These are phyloP conservation scores for Aristolochia fimbriata DNA, from an alignment of 164 flowering plant genomes.

Conservation along the genomic window DNA sequence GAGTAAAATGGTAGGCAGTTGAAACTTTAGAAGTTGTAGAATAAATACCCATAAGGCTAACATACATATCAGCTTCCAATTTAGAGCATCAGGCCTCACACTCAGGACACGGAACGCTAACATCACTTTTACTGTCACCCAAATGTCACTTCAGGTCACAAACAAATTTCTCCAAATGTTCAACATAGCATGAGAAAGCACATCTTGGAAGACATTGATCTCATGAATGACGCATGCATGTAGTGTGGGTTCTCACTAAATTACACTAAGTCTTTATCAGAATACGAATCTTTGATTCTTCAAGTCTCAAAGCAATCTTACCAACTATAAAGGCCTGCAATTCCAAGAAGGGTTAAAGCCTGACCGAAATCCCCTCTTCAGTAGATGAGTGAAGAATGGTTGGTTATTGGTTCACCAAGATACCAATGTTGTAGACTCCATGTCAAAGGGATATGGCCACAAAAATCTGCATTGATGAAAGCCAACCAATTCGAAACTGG, in stretches of 20 bases:
- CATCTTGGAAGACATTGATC: constrained; percentile 4
- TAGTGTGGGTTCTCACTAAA: constrained; percentile 25
- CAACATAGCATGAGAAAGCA: constrained; percentile 17
- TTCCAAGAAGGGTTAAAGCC: constrained; percentile 48
- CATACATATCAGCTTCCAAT: no score
- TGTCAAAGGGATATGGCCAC: constrained; percentile 62
- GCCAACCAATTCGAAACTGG: constrained; percentile 99
- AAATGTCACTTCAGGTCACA: constrained; percentile 1
- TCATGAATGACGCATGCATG: constrained; percentile 23
- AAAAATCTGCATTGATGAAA: constrained; percentile 94
- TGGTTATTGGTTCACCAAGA: constrained; percentile 89
- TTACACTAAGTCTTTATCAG: constrained; percentile 29
- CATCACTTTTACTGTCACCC: no score
- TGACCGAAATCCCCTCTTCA: constrained; percentile 62
- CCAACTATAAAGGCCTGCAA: constrained; percentile 85
- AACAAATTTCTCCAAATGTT: constrained; percentile 9
- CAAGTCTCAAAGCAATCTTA: constrained; percentile 88
- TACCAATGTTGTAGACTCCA: constrained; percentile 85
- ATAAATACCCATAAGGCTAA: no score
- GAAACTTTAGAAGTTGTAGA: no score
- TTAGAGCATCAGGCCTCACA: no score
- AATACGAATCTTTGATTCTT: constrained; percentile 34
- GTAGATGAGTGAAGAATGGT: constrained; percentile 57
- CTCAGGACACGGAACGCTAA: no score
- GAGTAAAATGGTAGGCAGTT: no score